Base-by-base conservation (phyloP, 805 yeast species). In the Wickerhamia fluorescens region DNA sequence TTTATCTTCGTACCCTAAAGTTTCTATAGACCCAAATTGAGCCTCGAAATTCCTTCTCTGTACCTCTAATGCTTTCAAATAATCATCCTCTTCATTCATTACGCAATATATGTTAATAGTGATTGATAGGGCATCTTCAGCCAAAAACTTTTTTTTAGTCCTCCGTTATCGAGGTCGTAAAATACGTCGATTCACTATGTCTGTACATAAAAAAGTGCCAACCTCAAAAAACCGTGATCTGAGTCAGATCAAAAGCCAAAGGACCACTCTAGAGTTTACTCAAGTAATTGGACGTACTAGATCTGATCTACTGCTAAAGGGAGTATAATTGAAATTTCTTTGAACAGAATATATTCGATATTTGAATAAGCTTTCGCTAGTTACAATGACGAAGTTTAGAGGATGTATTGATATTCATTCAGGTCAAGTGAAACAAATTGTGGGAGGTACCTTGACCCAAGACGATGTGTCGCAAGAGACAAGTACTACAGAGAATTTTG, bases 401-500 rank as follows among this genome's bases (percentile, higher is more conserved):
- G 97, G 96, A 1, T 92, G 99, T 49, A 89, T 92, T 21, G 98
- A 92, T 51, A 77, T 92, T 34, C 99, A 92, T 54, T 72, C 81
- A 6, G 98, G 98, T 2, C 80, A 84, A 42, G 98, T 92, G 36
- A 92, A 92, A 48, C 98, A 92, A 53, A 92, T 92, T 30, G 96
- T 92, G 1, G 99, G 98, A 5, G 95, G 96, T 0, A 82, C 96
- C 0, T 62, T 92, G 13, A 65, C 69, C 0, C 58, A 61, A 7
- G 79, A 77, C 34, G 78, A 74, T 38, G 39, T 41, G 12, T 55
- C 53, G n/a, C 46, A 53, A 6, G 54, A 55, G 7, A 23, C 36
- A 7, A 29, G 42, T 10, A 48, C 59, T 9, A 48, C 56, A 4
- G 71, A 63, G 31, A 92, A 92, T 53, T 88, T 83, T 49, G 83